Evolutionary conservation across 1,139 yeast genomes (phyloP).

Genomic region (Kazachstania sp.): DNA sequence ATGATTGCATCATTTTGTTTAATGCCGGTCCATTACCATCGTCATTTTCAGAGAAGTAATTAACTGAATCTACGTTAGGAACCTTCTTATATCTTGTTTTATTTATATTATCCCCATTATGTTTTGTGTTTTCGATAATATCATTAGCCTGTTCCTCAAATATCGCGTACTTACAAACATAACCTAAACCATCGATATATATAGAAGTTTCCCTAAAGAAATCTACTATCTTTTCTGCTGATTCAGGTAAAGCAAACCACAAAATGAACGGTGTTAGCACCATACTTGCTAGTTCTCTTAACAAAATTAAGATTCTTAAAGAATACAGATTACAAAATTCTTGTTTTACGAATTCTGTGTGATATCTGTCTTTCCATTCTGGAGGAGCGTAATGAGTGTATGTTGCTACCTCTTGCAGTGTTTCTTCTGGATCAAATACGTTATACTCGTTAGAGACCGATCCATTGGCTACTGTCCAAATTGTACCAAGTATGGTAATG

Average conservation of each 20-base stretch:
- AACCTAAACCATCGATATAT: slow-evolving; percentile 90
- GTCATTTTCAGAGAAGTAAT: background rate
- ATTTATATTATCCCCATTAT: background rate
- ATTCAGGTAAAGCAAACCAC: slow-evolving; percentile 71
- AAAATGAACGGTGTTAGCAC: slow-evolving; percentile 78
- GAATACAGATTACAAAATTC: slow-evolving; percentile 78
- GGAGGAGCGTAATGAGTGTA: slow-evolving; percentile 86
- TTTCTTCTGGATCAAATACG: slow-evolving; percentile 85
- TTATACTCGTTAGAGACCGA: slow-evolving; percentile 53
- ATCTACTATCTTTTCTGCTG: slow-evolving; percentile 70
- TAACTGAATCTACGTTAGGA: background rate
- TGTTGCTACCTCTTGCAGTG: slow-evolving; percentile 66
- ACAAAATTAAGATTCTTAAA: slow-evolving; percentile 59
- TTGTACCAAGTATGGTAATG: slow-evolving; percentile 75
- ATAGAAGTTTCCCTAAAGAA: slow-evolving; percentile 83
- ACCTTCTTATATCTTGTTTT: background rate
- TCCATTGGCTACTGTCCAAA: slow-evolving; percentile 65
- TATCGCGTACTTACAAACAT: slow-evolving; percentile 90
- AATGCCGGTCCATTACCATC: slow-evolving; percentile 37
- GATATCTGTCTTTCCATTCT: slow-evolving; percentile 77
- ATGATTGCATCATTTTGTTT: slow-evolving; percentile 88
- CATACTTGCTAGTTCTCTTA: slow-evolving; percentile 73
- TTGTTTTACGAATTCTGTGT: slow-evolving; percentile 70
- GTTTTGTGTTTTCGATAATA: slow-evolving; percentile 39
- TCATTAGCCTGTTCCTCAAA: slow-evolving; percentile 44